Evolutionary conservation across 1,139 yeast species (phyloP), one percentile per base, ranked within the genome.

Genomic region (Magnusiomyces suaveolens): DNA sequence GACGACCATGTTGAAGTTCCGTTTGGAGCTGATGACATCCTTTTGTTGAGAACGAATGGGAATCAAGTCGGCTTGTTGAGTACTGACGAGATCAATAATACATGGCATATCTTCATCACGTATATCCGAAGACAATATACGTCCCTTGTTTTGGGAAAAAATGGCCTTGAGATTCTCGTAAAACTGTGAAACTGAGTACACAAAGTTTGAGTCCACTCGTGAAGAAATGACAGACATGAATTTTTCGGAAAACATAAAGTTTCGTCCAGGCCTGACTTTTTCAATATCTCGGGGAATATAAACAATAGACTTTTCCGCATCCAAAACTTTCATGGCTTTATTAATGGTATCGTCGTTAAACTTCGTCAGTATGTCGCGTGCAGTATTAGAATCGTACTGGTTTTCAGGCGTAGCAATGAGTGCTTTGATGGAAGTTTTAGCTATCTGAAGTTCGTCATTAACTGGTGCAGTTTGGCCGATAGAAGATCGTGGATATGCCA

Each of bases 181-280:
- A 60, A 83, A 79, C 14, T 61, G 61, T 0, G 76, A 64, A 0
- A 85, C 79, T 52, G 74, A 75, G 16, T 70, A 66, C 54, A 83
- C 71, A 56, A 80, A 74, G 23, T 69, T 66, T 1, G 67, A 66
- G 46, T 77, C 74, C 4, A 76, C 66, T 54, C 74, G 72, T 48
- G 73, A 72, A 16, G 71, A 72, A 21, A 82, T 62, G 2, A 75
- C 57, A 47, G 69, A 68, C 54, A 74, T 66, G 43, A 83, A 75
- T 57, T 72, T 76, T 29, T 86, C 95, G 1, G 87, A 79, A 46
- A 86, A 68, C 4, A 72, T 67, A 60, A 83, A 84, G 56, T 80
- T 77, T 24, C 75, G 60, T 0, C 74, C 75, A 0, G 71, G 69
- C 2, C 63, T 54, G 12, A 76, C 72, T 46, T 73, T 72, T 0